Conservation (phyloP, 805 yeast species). For the Candida methanosorbosa region DNA sequence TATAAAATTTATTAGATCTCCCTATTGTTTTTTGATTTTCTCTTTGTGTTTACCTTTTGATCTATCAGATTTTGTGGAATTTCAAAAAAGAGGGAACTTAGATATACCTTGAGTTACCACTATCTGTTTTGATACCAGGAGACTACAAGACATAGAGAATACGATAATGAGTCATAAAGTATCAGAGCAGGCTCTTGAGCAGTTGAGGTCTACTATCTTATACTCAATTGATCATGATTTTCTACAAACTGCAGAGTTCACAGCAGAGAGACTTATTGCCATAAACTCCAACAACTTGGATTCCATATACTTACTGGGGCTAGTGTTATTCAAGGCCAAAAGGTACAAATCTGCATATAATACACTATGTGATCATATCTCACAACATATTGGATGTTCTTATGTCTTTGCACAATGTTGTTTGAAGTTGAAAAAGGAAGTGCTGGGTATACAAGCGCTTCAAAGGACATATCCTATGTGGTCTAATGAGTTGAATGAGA, state of each 20-base stretch:
- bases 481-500: constrained; percentile 13
- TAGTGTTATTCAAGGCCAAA: constrained; percentile 50
- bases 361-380: constrained; percentile 28
- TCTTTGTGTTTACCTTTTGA: too few relatives aligned
- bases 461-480: constrained; percentile 29
- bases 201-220: constrained; percentile 51
- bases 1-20: too few relatives aligned
- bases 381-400: constrained; percentile 62
- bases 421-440: constrained; percentile 40
- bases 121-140: too few relatives aligned
- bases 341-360: constrained; percentile 58
- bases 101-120: too few relatives aligned
- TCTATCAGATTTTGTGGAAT: too few relatives aligned
- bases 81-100: too few relatives aligned
- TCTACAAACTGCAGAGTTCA: constrained; percentile 71
- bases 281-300: constrained; percentile 46
- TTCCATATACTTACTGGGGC: constrained; percentile 60
- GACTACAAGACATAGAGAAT: too few relatives aligned
- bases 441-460: constrained; percentile 54
- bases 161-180: constrained; percentile 3
- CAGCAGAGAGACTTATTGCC: constrained; percentile 74
- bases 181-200: constrained; percentile 15
- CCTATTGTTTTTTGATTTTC: too few relatives aligned
- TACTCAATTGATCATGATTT: constrained; percentile 68
- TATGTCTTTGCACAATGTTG: constrained; percentile 69